Conservation (phyloP, 139 green algal species). For the Bryopsis sp. region DNA sequence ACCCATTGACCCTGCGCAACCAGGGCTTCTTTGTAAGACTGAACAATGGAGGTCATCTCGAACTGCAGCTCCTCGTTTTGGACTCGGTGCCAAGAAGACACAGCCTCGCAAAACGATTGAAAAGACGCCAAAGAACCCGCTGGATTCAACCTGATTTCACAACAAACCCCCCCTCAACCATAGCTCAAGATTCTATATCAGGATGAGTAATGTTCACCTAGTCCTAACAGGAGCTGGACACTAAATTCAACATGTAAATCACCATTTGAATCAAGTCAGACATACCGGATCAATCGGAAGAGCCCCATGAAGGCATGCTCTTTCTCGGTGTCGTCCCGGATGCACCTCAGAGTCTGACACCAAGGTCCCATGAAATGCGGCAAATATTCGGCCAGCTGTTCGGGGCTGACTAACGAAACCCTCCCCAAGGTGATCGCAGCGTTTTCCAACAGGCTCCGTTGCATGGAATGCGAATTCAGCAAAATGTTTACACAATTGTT, state of each 20-base stretch:
- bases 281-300: not conserved
- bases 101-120: not conserved
- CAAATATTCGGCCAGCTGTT: slow-evolving; percentile 63
- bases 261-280: not conserved
- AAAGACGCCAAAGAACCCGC: not conserved
- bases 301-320: slow-evolving; percentile 46
- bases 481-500: slow-evolving; percentile 12
- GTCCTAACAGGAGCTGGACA: too few species aligned
- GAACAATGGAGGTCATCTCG: not conserved
- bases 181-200: too few species aligned
- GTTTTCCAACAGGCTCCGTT: slow-evolving; percentile 78
- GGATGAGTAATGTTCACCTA: too few species aligned
- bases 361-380: slow-evolving; percentile 63
- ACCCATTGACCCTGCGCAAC: not conserved
- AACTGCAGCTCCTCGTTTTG: not conserved
- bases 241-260: too few species aligned
- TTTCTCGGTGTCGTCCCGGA: slow-evolving; percentile 91
- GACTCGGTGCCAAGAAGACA: slow-evolving; percentile 11
- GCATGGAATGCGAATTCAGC: slow-evolving; percentile 31
- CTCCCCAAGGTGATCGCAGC: slow-evolving; percentile 83
- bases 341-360: slow-evolving; percentile 67
- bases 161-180: too few species aligned
- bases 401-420: slow-evolving; percentile 53
- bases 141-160: too few species aligned
- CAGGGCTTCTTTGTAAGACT: not conserved